These are phyloP conservation scores for Microbotryomycetes sp. DNA, from an alignment of 1,284 basidiomycete species.

Conservation along the genomic window DNA sequence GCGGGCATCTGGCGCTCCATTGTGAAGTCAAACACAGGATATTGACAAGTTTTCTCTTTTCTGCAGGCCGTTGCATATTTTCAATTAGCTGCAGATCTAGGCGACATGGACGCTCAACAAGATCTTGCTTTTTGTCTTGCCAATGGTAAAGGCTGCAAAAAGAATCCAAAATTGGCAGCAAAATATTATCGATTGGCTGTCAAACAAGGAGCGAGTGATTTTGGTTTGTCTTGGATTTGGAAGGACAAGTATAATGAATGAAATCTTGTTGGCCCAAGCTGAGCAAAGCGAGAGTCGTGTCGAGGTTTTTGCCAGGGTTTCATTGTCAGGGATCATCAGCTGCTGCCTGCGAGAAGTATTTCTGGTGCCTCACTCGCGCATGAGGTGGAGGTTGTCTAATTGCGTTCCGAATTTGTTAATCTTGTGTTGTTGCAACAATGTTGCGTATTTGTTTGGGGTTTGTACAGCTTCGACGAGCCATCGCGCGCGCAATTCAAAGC, in stretches of 20 bases:
- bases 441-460: too few species aligned
- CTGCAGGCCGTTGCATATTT: slow-evolving; percentile 53
- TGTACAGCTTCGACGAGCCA: too few species aligned
- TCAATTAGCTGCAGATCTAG: slow-evolving; percentile 69
- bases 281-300: too few species aligned
- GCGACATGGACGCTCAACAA: slow-evolving; percentile 78
- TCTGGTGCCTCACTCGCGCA: too few species aligned
- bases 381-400: too few species aligned
- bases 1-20: slow-evolving; percentile 50
- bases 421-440: too few species aligned
- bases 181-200: slow-evolving; percentile 83
- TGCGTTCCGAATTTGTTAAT: too few species aligned
- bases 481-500: too few species aligned
- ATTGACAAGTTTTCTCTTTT: not conserved
- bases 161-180: slow-evolving; percentile 75
- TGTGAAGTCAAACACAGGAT: not conserved
- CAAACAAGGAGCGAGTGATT: slow-evolving; percentile 66
- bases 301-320: too few species aligned
- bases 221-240: slow-evolving; percentile 80
- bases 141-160: slow-evolving; percentile 83
- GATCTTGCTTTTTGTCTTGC: slow-evolving; percentile 73
- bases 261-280: too few species aligned
- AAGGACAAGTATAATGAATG: slow-evolving; percentile 47
- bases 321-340: too few species aligned
- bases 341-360: too few species aligned